phyloP scores from a whole-genome alignment of 2,329 filamentous ascomycete species.

The Metarhizium humberi region DNA sequence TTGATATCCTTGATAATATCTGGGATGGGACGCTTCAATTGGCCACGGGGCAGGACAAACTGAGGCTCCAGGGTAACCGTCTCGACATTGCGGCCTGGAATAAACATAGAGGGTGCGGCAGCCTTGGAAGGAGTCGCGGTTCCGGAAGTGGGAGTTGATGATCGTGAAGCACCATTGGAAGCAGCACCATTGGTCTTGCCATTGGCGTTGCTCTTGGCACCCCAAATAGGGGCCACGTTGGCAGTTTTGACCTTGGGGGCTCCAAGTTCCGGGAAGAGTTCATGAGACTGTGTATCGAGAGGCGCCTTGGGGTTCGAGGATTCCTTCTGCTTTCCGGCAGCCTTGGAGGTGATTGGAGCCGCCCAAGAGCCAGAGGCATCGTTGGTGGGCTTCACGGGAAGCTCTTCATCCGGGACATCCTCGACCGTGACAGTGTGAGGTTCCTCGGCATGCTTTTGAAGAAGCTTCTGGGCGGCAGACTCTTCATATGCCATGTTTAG shows the following conservation, averaged over 20 bases:
- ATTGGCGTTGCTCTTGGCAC: constrained; percentile 52
- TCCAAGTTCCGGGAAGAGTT: constrained; percentile 89
- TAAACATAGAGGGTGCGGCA: constrained; percentile 45
- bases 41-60: constrained; percentile 64
- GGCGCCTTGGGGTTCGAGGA: constrained; percentile 30
- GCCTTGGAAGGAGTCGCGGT: constrained; percentile 31
- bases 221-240: constrained; percentile 67
- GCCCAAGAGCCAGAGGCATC: constrained; percentile 37
- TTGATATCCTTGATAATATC: constrained; percentile 90
- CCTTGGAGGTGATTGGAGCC: constrained; percentile 48
- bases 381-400: constrained; percentile 44
- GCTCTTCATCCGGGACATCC: constrained; percentile 73
- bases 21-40: constrained; percentile 75
- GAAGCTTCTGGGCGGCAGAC: constrained; percentile 52
- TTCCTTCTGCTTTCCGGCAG: constrained; percentile 60
- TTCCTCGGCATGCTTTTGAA: constrained; percentile 49
- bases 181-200: constrained; percentile 45
- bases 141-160: constrained; percentile 55
- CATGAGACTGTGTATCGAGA: constrained; percentile 79
- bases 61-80: constrained; percentile 63
- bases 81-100: constrained; percentile 78
- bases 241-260: constrained; percentile 57
- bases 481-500: constrained; percentile 38
- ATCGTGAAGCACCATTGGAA: constrained; percentile 47
- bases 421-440: constrained; percentile 62